Percentiles rank a stretch among this genome's conserved stretches.
Conservation (phyloP, 2,329 filamentous ascomycete species). For the Xylariomycetidae sp. region DNA sequence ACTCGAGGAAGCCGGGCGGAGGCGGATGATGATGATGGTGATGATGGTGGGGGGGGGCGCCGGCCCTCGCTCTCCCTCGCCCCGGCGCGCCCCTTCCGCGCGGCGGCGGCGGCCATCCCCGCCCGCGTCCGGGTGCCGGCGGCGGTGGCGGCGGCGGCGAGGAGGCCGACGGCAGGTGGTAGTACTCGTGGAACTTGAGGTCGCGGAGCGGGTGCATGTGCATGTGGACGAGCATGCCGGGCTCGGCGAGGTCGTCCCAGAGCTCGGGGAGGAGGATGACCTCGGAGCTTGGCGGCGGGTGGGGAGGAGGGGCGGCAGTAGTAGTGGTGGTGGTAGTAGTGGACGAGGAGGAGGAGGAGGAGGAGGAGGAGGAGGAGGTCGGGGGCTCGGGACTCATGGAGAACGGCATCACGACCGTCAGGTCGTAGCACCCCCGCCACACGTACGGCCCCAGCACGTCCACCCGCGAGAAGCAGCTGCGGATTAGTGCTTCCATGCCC, state of each 20-base stretch:
- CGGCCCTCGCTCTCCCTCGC: no score
- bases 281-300: slow-evolving; percentile 3
- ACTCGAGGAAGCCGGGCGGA: no score
- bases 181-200: no score
- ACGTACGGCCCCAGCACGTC: slow-evolving; percentile 48
- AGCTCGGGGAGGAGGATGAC: slow-evolving; percentile 49
- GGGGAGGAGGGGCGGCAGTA: slow-evolving; percentile 1
- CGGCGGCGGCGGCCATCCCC: no score
- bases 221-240: slow-evolving; percentile 48
- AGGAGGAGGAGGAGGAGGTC: not conserved
- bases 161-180: slow-evolving; percentile 6
- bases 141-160: slow-evolving; percentile 6
- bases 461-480: slow-evolving; percentile 49
- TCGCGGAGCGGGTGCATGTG: slow-evolving; percentile 53
- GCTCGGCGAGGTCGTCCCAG: slow-evolving; percentile 52
- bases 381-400: slow-evolving; percentile 26
- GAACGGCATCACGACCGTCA: slow-evolving; percentile 35
- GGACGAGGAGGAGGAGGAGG: not conserved
- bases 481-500: slow-evolving; percentile 54
- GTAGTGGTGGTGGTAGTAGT: slow-evolving; percentile 1
- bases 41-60: no score
- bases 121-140: no score
- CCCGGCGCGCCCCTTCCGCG: no score
- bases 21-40: no score
- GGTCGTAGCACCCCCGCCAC: slow-evolving; percentile 47